Evolutionary conservation across 441 rosid genomes (phyloP), one percentile per base, ranked within the genome.

Genomic region (Gossypium lobatum): DNA sequence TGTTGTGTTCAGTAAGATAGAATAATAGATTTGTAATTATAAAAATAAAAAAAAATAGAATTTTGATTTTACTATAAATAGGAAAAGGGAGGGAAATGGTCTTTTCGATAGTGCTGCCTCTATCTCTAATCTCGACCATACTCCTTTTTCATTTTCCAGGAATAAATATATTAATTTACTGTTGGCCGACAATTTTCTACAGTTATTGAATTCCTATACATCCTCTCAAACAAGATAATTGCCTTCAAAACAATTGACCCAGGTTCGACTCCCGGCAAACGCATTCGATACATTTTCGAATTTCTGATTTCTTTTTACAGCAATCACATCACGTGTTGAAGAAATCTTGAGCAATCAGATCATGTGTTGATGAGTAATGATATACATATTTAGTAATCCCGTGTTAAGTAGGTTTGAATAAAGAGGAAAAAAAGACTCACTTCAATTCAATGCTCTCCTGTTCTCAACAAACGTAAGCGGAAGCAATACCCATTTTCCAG

Each of bases 231-330:
- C n/a, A 20, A 13, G 7, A 88, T 77, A 72, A 66, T 88, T 89
- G 87, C 89, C 92, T 85, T 88, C 88, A 86, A 85, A 85, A 86
- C 91, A 88, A 84, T 89, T 85, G 88, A 84, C 87, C 92, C 91
- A 87, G 87, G 87, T 89, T 88, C 87, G 84, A 89, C 89, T 88
- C 89, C 88, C 89, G 89, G 87, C 85, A 85, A 18, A 89, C 88
- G 64, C 18, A 59, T 2, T 6, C 2, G 2, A 52, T 52, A 16
- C 8, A 1, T 53, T 53, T 16, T 52, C 16, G 8, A 52, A 52
- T 52, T 34, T 37, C 21, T 52, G 6, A 2, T 52, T 52, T 52
- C 16, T 5, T 52, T 52, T 52, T 46, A 14, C 42, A 37, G n/a
- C 53, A 13, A 4, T 46, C 52, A 46, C 2, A 46, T 46, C 52